phyloP scores from a whole-genome alignment of 78 protist species.

The Emiliania huxleyi region DNA sequence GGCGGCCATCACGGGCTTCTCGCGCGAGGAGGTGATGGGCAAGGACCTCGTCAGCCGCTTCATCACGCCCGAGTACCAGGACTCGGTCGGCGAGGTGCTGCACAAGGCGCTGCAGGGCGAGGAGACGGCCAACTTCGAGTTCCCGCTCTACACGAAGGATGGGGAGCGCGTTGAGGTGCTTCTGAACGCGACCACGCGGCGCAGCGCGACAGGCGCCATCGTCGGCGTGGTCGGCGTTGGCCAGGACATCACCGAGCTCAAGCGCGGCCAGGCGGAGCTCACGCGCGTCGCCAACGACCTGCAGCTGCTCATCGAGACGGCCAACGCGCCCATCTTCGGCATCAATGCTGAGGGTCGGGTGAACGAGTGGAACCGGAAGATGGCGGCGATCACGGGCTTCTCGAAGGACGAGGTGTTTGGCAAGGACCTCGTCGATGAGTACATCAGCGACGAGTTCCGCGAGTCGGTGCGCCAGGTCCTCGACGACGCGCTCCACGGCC shows the following conservation, averaged over 20 bases:
- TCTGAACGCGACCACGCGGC: too few relatives aligned
- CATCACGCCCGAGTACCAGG: background rate
- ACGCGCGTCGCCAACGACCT: too few relatives aligned
- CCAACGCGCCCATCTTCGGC: too few relatives aligned
- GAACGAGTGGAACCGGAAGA: background rate
- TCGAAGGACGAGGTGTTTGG: background rate
- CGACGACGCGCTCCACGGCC: background rate
- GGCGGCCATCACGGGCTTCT: background rate
- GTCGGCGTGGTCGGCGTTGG: too few relatives aligned
- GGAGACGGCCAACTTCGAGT: constrained; percentile 1
- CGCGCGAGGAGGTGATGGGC: background rate
- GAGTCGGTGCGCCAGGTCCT: too few relatives aligned
- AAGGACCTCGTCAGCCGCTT: background rate
- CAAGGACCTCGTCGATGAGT: background rate
- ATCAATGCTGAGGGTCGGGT: background rate
- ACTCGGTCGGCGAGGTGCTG: too few relatives aligned
- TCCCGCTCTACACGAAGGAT: background rate
- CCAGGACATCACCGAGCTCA: too few relatives aligned
- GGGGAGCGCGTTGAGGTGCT: too few relatives aligned
- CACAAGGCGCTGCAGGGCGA: background rate
- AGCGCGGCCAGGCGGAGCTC: too few relatives aligned
- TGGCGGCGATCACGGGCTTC: background rate
- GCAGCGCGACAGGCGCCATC: too few relatives aligned
- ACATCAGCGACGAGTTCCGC: background rate
- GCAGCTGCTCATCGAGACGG: too few relatives aligned